phyloP scores from a whole-genome alignment of 768 basidiomycete species.

The Amanita rimosa region DNA sequence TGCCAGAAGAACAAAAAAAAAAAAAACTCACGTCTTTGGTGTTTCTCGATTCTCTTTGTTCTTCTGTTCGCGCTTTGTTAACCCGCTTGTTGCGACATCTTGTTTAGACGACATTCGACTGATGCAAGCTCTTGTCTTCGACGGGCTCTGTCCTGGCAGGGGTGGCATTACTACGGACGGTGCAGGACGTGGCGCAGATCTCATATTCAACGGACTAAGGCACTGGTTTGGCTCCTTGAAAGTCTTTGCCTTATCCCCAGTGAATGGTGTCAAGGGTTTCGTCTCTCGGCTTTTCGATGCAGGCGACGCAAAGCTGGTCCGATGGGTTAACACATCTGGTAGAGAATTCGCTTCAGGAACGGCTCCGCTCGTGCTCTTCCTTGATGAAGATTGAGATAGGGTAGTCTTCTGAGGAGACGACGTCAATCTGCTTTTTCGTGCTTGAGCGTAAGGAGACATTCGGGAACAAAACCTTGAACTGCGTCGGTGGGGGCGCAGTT shows the following conservation, averaged over 20 bases:
- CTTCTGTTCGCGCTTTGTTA: neutral
- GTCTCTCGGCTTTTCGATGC: neutral
- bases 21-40: neutral
- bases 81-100: neutral
- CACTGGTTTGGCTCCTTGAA: neutral
- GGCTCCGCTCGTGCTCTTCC: neutral
- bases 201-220: neutral
- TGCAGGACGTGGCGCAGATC: neutral
- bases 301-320: neutral
- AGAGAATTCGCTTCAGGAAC: neutral
- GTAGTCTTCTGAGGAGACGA: neutral
- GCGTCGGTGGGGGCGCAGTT: neutral
- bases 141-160: neutral
- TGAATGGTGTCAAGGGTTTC: neutral
- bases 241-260: neutral
- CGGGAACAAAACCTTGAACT: neutral
- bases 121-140: neutral
- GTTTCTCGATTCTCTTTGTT: constrained; percentile 1
- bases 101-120: neutral
- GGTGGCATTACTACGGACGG: neutral
- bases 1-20: neutral
- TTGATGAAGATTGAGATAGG: neutral
- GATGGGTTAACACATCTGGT: neutral
- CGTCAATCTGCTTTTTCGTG: neutral
- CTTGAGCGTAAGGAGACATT: constrained; percentile 1